Evolutionary conservation across 2,329 filamentous ascomycete genomes (phyloP), one percentile per base, ranked within the genome.

Genomic region (Pestalotiopsis sp.): DNA sequence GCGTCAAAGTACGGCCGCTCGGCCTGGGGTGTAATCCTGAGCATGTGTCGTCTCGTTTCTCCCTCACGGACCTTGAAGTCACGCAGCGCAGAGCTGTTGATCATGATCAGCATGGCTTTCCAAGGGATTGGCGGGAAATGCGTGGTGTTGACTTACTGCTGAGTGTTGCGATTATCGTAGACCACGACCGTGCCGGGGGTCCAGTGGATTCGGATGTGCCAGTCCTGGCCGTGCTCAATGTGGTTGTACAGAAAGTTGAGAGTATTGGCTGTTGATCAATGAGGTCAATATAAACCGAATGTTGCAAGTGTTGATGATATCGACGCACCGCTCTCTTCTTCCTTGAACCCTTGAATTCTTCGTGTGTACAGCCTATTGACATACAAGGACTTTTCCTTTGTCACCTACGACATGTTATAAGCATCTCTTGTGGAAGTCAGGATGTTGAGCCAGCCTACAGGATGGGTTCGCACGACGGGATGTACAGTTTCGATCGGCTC

Each of bases 11-110:
- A 73, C 11, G 77, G 77, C n/a, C 72, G 71, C 70, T 79, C 77
- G 3, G 73, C 77, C 36, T 78, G 77, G 6, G 76, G 76, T 11
- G 77, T 77, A 59, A 79, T 77, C 49, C 78, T 74, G 41, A 78
- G 63, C 71, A 75, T 73, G 38, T 75, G 74, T 3, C 74, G 72
- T 68, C 36, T 71, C 68, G 58, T 72, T 63, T 68, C 67, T 9
- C 60, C 67, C 23, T 69, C 67, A 7, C 56, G 69, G 27, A 70
- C 67, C 1, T 65, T 68, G 61, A 69, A 75, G 41, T 74, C 72
- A 9, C 72, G 61, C 2, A 75, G 57, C 4, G 72, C 73, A 2
- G 74, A 74, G 67, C 69, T 70, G 45, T 20, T n/a, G 13, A 20
- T 20, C 23, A 14, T 60, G 14, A 14, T 59, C 2, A n/a, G 5